phyloP scores from a whole-genome alignment of 352 stramenopile genomes.

The Phytopythium aichiense region DNA sequence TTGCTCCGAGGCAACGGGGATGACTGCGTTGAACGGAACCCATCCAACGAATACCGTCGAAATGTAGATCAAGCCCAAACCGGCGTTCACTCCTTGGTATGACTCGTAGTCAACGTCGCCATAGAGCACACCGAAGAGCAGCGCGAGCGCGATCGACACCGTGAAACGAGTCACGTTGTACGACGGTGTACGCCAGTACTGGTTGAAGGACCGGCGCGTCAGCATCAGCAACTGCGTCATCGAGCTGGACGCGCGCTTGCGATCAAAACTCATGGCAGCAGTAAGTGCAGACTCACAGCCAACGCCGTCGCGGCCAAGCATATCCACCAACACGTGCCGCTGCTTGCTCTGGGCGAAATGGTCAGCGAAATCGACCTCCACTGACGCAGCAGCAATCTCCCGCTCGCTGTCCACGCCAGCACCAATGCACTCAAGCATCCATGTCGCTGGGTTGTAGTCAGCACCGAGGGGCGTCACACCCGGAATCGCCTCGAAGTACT shows the following conservation, averaged over 20 bases:
- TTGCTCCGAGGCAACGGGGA: constrained; percentile 82
- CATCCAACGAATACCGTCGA: constrained; percentile 60
- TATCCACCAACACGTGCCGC: constrained; percentile 9
- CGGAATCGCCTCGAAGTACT: constrained; percentile 5
- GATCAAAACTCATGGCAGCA: constrained; percentile 14
- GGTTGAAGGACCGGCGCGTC: constrained; percentile 35
- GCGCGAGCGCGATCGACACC: constrained; percentile 9
- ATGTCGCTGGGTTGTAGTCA: constrained; percentile 63
- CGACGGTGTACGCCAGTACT: constrained; percentile 78
- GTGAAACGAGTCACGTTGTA: constrained; percentile 74
- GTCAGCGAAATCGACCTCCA: constrained; percentile 21
- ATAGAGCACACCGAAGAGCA: constrained; percentile 17
- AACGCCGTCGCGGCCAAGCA: constrained; percentile 15
- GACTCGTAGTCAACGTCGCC: constrained; percentile 18
- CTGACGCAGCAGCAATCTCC: neutral
- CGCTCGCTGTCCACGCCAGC: constrained; percentile 12
- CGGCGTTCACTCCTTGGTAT: constrained; percentile 27
- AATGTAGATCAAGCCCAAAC: constrained; percentile 69
- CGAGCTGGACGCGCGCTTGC: constrained; percentile 17
- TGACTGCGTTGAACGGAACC: constrained; percentile 41
- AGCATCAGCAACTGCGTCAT: constrained; percentile 28
- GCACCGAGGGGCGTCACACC: neutral
- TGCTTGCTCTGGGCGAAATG: constrained; percentile 19
- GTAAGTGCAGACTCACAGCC: neutral
- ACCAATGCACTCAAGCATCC: constrained; percentile 57